Conservation (phyloP, 495 filamentous ascomycete species). For the Acidiella bohemica region DNA sequence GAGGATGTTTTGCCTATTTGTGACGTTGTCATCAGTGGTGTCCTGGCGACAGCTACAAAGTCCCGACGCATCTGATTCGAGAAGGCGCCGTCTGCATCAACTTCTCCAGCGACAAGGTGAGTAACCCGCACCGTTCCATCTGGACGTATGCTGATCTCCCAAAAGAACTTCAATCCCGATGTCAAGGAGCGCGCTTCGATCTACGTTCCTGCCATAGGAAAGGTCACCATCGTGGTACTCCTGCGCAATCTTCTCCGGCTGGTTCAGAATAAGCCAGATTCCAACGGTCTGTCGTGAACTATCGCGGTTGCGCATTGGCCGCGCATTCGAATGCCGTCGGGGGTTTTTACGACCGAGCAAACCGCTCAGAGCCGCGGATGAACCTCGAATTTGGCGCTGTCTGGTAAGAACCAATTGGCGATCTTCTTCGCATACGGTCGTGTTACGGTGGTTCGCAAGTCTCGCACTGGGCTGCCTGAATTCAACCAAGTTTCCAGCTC, state of each 20-base stretch:
- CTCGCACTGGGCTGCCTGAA: constrained; percentile 2
- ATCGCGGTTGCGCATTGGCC: too few species aligned
- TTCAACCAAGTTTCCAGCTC: constrained; percentile 18
- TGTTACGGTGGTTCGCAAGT: constrained; percentile 16
- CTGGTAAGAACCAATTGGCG: constrained; percentile 25
- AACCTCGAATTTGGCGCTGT: constrained; percentile 12
- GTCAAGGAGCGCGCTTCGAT: constrained; percentile 93
- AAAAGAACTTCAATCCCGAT: constrained; percentile 68
- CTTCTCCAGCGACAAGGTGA: constrained; percentile 80
- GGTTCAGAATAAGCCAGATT: constrained; percentile 11
- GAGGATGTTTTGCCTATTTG: constrained; percentile 71
- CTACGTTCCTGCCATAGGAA: constrained; percentile 91
- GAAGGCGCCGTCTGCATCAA: constrained; percentile 94
- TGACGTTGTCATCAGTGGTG: constrained; percentile 88
- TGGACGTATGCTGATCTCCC: not conserved
- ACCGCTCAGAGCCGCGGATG: constrained; percentile 6
- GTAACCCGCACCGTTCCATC: not conserved
- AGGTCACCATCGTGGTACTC: constrained; percentile 89
- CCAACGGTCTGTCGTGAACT: not conserved
- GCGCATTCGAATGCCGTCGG: too few species aligned
- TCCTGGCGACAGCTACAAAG: constrained; percentile 78
- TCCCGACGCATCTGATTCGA: constrained; percentile 64
- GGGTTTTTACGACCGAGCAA: not conserved
- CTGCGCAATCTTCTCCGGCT: constrained; percentile 62
- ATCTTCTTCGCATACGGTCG: constrained; percentile 20